phyloP scores from a whole-genome alignment of 768 basidiomycete genomes.

The Boletus huronensis region DNA sequence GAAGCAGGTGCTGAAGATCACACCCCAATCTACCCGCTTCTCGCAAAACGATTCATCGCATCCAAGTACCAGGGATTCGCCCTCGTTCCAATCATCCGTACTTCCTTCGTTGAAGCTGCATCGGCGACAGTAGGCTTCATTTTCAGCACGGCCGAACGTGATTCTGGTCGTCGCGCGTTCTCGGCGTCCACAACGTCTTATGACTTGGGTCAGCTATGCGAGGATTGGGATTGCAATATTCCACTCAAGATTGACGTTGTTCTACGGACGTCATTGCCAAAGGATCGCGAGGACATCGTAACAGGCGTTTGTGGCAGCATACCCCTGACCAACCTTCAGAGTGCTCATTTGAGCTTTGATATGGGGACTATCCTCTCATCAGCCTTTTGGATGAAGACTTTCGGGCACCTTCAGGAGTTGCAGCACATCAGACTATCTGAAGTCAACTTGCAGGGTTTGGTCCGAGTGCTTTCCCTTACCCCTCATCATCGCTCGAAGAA shows the following conservation, averaged over 20 bases:
- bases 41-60: constrained; percentile 13
- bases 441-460: constrained; percentile 8
- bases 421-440: constrained; percentile 7
- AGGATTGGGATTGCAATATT: constrained; percentile 21
- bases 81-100: constrained; percentile 10
- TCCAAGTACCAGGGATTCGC: not conserved
- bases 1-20: constrained; percentile 4
- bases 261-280: constrained; percentile 2
- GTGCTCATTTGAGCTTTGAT: constrained; percentile 12
- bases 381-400: constrained; percentile 16
- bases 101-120: constrained; percentile 7
- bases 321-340: constrained; percentile 9
- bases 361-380: constrained; percentile 2
- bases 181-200: constrained; percentile 3
- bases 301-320: constrained; percentile 11
- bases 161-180: constrained; percentile 7
- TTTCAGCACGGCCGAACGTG: constrained; percentile 15
- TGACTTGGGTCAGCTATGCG: constrained; percentile 3
- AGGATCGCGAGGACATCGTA: constrained; percentile 13
- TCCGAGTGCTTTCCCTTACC: constrained; percentile 1
- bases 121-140: constrained; percentile 13
- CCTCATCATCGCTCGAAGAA: not conserved
- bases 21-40: constrained; percentile 11
- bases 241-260: constrained; percentile 17
- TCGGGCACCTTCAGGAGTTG: constrained; percentile 16